Evolutionary conservation across 305 asterid species (phyloP).

Genomic region (Rubia peregrina): DNA sequence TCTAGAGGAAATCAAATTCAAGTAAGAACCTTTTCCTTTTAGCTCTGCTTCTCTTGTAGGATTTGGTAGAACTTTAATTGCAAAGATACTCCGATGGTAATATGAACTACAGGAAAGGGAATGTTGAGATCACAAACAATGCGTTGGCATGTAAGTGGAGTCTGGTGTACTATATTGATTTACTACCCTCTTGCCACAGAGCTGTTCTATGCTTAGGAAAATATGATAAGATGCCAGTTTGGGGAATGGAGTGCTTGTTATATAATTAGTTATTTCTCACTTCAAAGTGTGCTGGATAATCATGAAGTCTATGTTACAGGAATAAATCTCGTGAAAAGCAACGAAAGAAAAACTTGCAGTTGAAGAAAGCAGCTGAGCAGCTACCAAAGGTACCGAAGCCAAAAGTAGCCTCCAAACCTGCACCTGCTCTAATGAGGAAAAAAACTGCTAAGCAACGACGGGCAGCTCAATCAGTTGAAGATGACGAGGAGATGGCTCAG

Average conservation of each 20-base stretch:
- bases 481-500: constrained; percentile 71
- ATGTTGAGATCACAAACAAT: neutral
- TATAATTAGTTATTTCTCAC: neutral
- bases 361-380: constrained; percentile 51
- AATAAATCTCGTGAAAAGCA: constrained; percentile 84
- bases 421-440: constrained; percentile 43
- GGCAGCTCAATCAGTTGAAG: constrained; percentile 69
- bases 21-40: constrained; percentile 37
- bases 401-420: constrained; percentile 32
- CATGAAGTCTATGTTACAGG: constrained; percentile 31
- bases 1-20: constrained; percentile 66
- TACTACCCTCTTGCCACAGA: neutral
- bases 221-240: neutral
- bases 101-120: neutral
- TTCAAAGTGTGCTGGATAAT: neutral
- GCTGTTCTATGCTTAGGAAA: neutral
- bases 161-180: neutral
- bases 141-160: neutral
- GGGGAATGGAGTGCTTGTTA: no score
- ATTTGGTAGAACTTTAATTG: neutral
- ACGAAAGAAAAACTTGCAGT: constrained; percentile 68
- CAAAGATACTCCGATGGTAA: no score
- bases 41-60: constrained; percentile 3
- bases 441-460: constrained; percentile 85
- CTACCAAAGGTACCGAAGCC: constrained; percentile 34